Percentiles rank a stretch among this genome's conserved stretches.
These are phyloP conservation scores for Dothistroma septosporum DNA, from an alignment of 2,329 filamentous ascomycete species.

Conservation along the genomic window DNA sequence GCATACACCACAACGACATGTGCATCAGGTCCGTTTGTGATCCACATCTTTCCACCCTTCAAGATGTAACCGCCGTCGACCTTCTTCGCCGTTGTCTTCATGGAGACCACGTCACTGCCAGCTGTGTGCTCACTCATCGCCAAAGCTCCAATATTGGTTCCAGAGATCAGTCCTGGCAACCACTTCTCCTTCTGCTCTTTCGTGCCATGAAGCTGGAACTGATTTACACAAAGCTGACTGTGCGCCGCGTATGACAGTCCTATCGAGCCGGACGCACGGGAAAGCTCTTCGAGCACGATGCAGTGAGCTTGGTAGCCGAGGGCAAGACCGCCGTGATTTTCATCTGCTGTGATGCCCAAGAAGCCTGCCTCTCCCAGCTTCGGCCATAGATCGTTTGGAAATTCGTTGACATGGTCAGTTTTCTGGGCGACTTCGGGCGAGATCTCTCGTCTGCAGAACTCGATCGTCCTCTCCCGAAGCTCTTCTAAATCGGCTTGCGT, in stretches of 20 bases:
- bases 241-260: slow-evolving; percentile 93
- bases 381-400: slow-evolving; percentile 86
- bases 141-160: slow-evolving; percentile 76
- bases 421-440: slow-evolving; percentile 72
- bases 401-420: slow-evolving; percentile 83
- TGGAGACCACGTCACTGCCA: slow-evolving; percentile 90
- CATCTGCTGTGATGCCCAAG: slow-evolving; percentile 87
- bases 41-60: slow-evolving; percentile 98
- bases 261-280: slow-evolving; percentile 72
- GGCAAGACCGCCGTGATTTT: slow-evolving; percentile 80
- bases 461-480: slow-evolving; percentile 76
- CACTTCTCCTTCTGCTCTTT: slow-evolving; percentile 73
- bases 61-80: slow-evolving; percentile 82
- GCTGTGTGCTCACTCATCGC: slow-evolving; percentile 94
- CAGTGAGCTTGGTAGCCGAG: slow-evolving; percentile 98
- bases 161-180: slow-evolving; percentile 75
- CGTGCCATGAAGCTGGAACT: slow-evolving; percentile 84
- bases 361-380: slow-evolving; percentile 89
- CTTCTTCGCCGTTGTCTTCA: slow-evolving; percentile 78
- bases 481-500: slow-evolving; percentile 70
- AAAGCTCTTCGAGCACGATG: slow-evolving; percentile 91
- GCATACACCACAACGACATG: slow-evolving; percentile 92
- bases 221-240: slow-evolving; percentile 93
- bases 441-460: slow-evolving; percentile 85
- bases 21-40: slow-evolving; percentile 95